Base-by-base conservation (phyloP, 129 eudicot species). In the Centrapalus pauciflorus region DNA sequence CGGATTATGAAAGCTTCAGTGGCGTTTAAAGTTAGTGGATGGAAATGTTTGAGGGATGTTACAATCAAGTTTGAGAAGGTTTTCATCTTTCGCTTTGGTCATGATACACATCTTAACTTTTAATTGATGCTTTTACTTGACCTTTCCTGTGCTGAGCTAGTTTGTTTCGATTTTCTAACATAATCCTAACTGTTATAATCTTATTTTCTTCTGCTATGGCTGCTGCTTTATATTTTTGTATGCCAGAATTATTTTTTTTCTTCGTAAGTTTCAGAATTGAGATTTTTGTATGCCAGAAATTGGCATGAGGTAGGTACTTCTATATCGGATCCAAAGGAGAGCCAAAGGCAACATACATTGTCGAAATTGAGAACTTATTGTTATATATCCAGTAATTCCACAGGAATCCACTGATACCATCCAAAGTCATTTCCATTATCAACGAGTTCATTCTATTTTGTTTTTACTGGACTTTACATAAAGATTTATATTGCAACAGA, bases 1-100 rank as follows among this genome's bases (percentile, higher is more conserved):
- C 95, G 93, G 66, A 77, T 82, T 16, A 58, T 89, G 84, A 92
- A 92, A 66, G 99, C 95, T 67, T 88, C 96, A 5, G 94, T 93
- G 26, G 80, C 77, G 72, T 93, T 93, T 58, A 87, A 92, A 26
- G 84, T 93, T 72, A 81, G 96, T 62, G 99, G 99, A 80, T 93
- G 99, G 99, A 93, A 93, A 88, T 93, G 99, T 73, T 74, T 89
- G 77, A 84, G 99, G 85, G 99, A 93, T 67, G 79, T 93, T 50
- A 80, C 77, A 66, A 77, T 93, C 79, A 93, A 86, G 82, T 89
- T 88, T 69, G 88, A 82, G 64, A 88, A 93, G 96, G 98, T 93
- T 69, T 26, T 56, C 35, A 24, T 52, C 20, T 55, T 41, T 54
- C 50, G 3, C 69, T 27, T 19, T 52, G 8, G 58, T 61, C 74